phyloP scores from a whole-genome alignment of 1,284 basidiomycete genomes.

The Veloporphyrellus conicus region DNA sequence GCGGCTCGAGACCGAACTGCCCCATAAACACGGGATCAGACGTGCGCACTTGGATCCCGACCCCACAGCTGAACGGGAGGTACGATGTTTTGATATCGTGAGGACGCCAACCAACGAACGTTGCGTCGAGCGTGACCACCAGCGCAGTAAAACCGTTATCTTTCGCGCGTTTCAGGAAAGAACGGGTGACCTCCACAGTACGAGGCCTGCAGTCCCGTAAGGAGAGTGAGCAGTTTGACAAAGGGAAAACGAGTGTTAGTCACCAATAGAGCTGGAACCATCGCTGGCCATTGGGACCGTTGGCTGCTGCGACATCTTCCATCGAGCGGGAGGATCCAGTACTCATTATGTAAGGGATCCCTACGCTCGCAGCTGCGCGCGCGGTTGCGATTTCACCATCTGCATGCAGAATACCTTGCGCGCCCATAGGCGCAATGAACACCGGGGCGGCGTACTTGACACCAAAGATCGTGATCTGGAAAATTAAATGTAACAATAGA shows the following conservation, averaged over 20 bases:
- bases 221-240: no score
- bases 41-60: constrained; percentile 54
- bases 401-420: constrained; percentile 62
- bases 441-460: constrained; percentile 61
- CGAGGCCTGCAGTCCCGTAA: no score
- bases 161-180: constrained; percentile 55
- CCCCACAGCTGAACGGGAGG: constrained; percentile 58
- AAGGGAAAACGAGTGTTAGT: no score
- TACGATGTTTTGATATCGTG: constrained; percentile 59
- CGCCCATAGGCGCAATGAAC: constrained; percentile 70
- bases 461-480: constrained; percentile 65
- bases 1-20: not conserved
- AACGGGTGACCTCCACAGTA: constrained; percentile 33
- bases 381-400: constrained; percentile 71
- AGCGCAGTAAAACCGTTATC: constrained; percentile 61
- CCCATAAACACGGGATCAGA: constrained; percentile 77
- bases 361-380: constrained; percentile 57
- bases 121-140: constrained; percentile 67
- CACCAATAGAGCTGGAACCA: constrained; percentile 84
- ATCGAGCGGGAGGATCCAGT: constrained; percentile 67
- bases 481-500: no score
- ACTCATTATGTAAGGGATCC: constrained; percentile 69
- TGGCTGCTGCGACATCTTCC: constrained; percentile 67
- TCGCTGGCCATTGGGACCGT: constrained; percentile 50
- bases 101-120: constrained; percentile 64